phyloP scores from a whole-genome alignment of 2,329 filamentous ascomycete genomes.

The Aspergillus japonicus region DNA sequence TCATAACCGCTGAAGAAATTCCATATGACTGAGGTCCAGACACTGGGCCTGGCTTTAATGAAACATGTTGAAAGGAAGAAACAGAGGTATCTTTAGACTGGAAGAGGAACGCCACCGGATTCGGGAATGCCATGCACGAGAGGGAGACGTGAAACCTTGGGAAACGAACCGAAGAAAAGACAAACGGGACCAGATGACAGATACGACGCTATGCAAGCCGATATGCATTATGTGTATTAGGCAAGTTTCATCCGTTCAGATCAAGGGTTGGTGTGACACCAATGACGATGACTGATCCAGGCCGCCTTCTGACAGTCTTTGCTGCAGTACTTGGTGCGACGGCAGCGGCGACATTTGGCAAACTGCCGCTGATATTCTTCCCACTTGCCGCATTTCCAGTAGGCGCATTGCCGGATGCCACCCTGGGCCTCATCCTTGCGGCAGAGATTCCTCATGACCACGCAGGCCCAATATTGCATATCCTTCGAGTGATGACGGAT shows the following conservation, averaged over 20 bases:
- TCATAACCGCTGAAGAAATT: slow-evolving; percentile 25
- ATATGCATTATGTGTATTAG: slow-evolving; percentile 36
- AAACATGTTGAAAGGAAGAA: slow-evolving; percentile 14
- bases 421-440: slow-evolving; percentile 94
- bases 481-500: slow-evolving; percentile 91
- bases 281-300: slow-evolving; percentile 97
- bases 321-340: slow-evolving; percentile 98
- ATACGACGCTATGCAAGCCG: slow-evolving; percentile 40
- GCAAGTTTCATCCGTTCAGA: slow-evolving; percentile 28
- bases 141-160: slow-evolving; percentile 28
- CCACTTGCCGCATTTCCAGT: slow-evolving; percentile 98
- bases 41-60: slow-evolving; percentile 19
- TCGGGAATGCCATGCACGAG: slow-evolving; percentile 38
- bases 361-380: slow-evolving; percentile 96
- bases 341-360: slow-evolving; percentile 93
- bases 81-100: slow-evolving; percentile 39
- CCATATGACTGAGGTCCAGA: slow-evolving; percentile 19
- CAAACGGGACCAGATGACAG: slow-evolving; percentile 24
- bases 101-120: slow-evolving; percentile 37
- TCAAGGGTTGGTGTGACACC: slow-evolving; percentile 64
- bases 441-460: slow-evolving; percentile 98
- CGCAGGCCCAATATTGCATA: slow-evolving; percentile 99
- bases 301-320: slow-evolving; percentile 99
- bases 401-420: slow-evolving; percentile 94
- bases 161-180: slow-evolving; percentile 26